phyloP scores from a whole-genome alignment of 352 stramenopile genomes.

The Globisporangium okanoganense region DNA sequence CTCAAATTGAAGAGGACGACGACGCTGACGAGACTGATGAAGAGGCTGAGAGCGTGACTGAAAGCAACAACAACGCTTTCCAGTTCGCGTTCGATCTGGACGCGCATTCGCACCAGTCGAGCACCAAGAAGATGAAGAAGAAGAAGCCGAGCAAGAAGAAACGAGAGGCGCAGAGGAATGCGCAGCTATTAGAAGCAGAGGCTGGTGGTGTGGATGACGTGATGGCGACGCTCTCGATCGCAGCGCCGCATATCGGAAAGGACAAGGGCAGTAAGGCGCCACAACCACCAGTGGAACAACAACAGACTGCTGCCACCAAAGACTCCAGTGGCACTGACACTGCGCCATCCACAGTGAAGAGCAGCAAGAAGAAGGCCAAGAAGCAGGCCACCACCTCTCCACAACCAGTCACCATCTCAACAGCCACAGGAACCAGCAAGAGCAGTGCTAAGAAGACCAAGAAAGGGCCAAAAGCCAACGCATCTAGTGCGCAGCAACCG shows the following conservation, averaged over 20 bases:
- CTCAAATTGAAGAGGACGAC: background rate
- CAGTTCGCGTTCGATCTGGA: constrained; percentile 16
- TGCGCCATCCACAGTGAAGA: constrained; percentile 5
- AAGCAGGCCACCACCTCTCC: background rate
- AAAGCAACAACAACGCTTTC: constrained; percentile 2
- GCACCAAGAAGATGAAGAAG: constrained; percentile 12
- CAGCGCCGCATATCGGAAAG: background rate
- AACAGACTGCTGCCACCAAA: background rate
- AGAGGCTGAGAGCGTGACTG: background rate
- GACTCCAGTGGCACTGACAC: background rate
- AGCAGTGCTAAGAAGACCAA: constrained; percentile 5
- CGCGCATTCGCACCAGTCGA: background rate
- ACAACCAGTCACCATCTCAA: background rate
- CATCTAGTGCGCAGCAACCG: background rate
- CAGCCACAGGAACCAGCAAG: background rate
- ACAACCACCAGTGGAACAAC: background rate
- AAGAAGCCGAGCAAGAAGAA: constrained; percentile 23
- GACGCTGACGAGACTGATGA: background rate
- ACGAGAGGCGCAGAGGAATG: background rate
- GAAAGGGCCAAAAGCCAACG: background rate
- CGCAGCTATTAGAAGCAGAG: background rate
- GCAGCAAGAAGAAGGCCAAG: constrained; percentile 5
- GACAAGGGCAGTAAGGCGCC: background rate
- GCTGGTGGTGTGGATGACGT: background rate
- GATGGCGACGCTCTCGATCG: background rate